Conservation (phyloP, 768 basidiomycete species). For the Chiua virens region DNA sequence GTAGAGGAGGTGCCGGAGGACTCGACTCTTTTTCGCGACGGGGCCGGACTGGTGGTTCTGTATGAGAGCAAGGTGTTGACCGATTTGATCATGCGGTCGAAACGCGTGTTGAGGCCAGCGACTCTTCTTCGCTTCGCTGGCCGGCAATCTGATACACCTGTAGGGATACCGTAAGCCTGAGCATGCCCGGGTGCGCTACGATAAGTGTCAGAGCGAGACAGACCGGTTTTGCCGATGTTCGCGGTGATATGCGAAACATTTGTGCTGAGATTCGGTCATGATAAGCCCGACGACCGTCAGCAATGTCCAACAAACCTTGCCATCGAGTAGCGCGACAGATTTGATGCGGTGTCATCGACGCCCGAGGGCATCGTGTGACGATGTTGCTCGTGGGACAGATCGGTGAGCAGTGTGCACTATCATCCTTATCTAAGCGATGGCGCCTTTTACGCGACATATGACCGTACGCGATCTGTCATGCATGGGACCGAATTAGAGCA, state of each 20-base stretch:
- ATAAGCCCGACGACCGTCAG: background rate
- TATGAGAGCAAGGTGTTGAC: conserved; percentile 44
- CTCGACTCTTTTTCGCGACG: conserved; percentile 30
- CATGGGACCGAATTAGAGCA: background rate
- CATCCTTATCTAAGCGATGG: conserved; percentile 17
- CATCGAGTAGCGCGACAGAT: conserved; percentile 5
- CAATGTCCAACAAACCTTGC: conserved; percentile 9
- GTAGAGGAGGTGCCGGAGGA: conserved; percentile 48
- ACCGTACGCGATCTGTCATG: background rate
- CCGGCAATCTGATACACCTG: conserved; percentile 9
- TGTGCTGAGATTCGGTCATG: conserved; percentile 1
- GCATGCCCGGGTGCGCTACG: background rate
- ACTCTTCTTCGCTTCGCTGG: conserved; percentile 49
- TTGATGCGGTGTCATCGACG: conserved; percentile 12
- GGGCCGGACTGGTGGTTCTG: conserved; percentile 16
- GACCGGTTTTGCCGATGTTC: conserved; percentile 15
- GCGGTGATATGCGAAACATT: background rate
- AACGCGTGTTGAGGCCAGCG: conserved; percentile 55
- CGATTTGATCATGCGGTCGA: conserved; percentile 66
- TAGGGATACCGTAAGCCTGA: conserved; percentile 1
- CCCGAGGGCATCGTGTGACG: background rate
- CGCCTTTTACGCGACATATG: background rate
- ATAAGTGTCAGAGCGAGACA: background rate
- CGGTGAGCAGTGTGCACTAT: too few relatives aligned
- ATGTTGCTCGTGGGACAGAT: background rate